A percentile compares a stretch with the other conserved stretches of the same genome.
These are phyloP conservation scores for Pleomassaria siparia DNA, from an alignment of 2,329 filamentous ascomycete genomes.

Conservation along the genomic window DNA sequence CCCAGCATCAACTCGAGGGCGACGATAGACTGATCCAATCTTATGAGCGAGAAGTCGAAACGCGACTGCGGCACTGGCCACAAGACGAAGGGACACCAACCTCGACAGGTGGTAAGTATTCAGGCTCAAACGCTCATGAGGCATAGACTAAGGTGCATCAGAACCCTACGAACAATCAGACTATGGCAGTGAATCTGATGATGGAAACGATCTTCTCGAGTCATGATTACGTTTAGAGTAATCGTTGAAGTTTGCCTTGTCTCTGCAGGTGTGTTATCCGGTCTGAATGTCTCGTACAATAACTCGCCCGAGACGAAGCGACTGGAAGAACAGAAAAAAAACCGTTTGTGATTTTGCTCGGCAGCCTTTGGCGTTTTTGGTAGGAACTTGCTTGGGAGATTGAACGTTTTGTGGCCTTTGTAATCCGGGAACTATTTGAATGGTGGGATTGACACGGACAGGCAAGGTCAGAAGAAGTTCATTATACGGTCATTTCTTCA, in stretches of 20 bases:
- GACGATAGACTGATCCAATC: constrained; percentile 27
- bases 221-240: not conserved
- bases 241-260: not conserved
- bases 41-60: constrained; percentile 26
- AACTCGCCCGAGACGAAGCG: not conserved
- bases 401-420: not conserved
- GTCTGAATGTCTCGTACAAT: too few relatives aligned
- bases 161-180: constrained; percentile 40
- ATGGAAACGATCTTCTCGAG: constrained; percentile 20
- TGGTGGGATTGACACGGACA: not conserved
- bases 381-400: not conserved
- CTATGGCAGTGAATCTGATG: constrained; percentile 42
- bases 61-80: constrained; percentile 25
- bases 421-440: not conserved
- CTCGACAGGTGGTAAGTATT: constrained; percentile 24
- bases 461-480: not conserved
- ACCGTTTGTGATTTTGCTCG: not conserved
- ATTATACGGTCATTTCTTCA: constrained; percentile 1
- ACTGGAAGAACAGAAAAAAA: not conserved
- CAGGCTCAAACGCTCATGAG: not conserved
- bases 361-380: not conserved
- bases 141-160: constrained; percentile 11
- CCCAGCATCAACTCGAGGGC: constrained; percentile 18
- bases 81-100: constrained; percentile 32
- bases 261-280: too few relatives aligned